Evolutionary conservation across 306 rosid genomes (phyloP), one percentile per base, ranked within the genome.

Genomic region (Lathyrus tuberosus): DNA sequence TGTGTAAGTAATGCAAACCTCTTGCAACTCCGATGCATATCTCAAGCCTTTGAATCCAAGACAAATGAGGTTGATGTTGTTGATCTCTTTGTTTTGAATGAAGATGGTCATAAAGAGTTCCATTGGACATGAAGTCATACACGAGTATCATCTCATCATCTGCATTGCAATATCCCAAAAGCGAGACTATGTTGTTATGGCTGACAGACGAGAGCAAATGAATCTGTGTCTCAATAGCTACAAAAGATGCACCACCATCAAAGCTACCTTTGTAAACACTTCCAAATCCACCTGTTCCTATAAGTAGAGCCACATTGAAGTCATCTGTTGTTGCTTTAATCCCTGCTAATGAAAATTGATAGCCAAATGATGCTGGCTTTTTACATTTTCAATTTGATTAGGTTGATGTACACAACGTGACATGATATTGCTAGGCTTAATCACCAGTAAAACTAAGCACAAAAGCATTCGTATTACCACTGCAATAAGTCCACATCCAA

Each of bases 61-160:
- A 30, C 66, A 79, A 64, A 18, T 75, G 70, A 14, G 75, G 70
- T 5, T 79, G 61, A 54, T 20, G 22, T 20, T 68, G 62, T 10
- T 79, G 61, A 67, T 68, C 76, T 20, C 41, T 16, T 43, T 48
- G 40, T 61, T 67, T 77, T 51, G 14, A 31, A 66, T 82, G 79
- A 38, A 83, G 77, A 62, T 67, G 77, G 10, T 62, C 79, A 72
- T 62, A 10, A 3, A 83, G 69, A 33, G 71, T 47, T 53, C 84
- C 81, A 18, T 64, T 72, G 28, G 63, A 46, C 86, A 79, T 64
- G 37, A 71, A 83, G 6, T 79, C 81, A 68, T 83, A 83, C 4
- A 77, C 74, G 18, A 76, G 51, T 22, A 83, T 83, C 84, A 83
- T 83, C 79, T 79, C 84, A n/a, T 37, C 74, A 20, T 79, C 81